Base-by-base conservation (phyloP, 768 basidiomycete species). In the Mycena sanguinolenta region DNA sequence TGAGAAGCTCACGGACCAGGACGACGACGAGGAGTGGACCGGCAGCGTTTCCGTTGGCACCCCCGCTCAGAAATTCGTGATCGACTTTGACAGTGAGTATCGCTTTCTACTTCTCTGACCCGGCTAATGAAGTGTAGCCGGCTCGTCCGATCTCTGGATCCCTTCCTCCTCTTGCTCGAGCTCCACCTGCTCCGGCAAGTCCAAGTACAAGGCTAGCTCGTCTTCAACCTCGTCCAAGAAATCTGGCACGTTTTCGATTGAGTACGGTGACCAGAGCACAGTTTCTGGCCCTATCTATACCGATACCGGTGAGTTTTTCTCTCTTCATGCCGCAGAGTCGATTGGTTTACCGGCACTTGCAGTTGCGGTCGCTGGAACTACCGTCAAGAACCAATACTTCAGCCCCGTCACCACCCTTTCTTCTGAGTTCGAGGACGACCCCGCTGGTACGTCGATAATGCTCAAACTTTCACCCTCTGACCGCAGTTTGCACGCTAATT, bases 241-340 rank as follows among this genome's bases (percentile, higher is more conserved):
- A 21, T 58, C 70, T 21, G 75, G 78, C 59, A 65, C 34, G 0
- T 86, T 88, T 74, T 63, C 71, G 1, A 78, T 87, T 32, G 0
- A 55, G 30, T 89, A 87, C 60, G 86, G 83, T 5, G 86, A 88
- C 65, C 82, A 83, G 7, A 84, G 83, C 4, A 73, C 76, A 12
- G 83, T 84, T 21, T 60, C 67, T 21, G 87, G 87, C 2, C 70
- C 42, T 1, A 44, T 44, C 17, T 44, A 44, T 19, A 44, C n/a
- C 42, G 84, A 84, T 84, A 77, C 81, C 4, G 84, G 84, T 32
- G 71, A 53, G 52, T 14, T 38, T 38, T 38, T 38, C 6, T 14
- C 36, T 6, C 36, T 38, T 14, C 36, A 38, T 38, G 36, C 14
- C 36, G 6, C n/a, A n/a, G n/a, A n/a, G n/a, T n/a, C n/a, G n/a